Percentiles rank a stretch among this genome's conserved stretches.
phyloP scores from a whole-genome alignment of 208 protist genomes.

The Acanthamoeba royreba region DNA sequence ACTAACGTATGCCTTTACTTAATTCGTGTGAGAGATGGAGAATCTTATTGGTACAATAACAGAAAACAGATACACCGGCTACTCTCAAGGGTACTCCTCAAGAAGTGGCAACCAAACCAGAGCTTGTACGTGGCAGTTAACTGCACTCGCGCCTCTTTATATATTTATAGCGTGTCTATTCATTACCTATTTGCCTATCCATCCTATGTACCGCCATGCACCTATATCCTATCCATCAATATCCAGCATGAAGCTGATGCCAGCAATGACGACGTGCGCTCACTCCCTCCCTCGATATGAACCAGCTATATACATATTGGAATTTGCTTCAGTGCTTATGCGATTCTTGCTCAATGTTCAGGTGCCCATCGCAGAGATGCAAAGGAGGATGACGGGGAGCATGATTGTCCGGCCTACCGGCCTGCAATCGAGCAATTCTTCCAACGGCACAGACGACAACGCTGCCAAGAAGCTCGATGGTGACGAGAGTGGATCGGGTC shows the following conservation, averaged over 20 bases:
- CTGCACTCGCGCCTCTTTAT: not conserved
- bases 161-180: not conserved
- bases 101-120: not conserved
- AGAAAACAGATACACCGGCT: not conserved
- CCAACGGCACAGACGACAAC: not conserved
- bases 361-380: too few species aligned
- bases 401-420: too few species aligned
- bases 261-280: not conserved
- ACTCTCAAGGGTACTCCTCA: not conserved
- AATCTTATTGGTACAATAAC: not conserved
- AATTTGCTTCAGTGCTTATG: too few species aligned
- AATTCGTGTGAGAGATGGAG: not conserved
- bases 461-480: not conserved
- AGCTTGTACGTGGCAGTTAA: not conserved
- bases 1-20: not conserved
- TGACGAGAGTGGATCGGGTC: not conserved
- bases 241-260: not conserved
- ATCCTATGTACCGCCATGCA: not conserved
- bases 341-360: too few species aligned
- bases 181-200: not conserved
- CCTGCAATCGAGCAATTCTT: not conserved
- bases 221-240: not conserved
- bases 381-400: too few species aligned
- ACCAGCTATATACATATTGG: too few species aligned
- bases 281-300: too few species aligned